phyloP scores from a whole-genome alignment of 2,329 filamentous ascomycete genomes.

The Cryphonectria carpinicola region DNA sequence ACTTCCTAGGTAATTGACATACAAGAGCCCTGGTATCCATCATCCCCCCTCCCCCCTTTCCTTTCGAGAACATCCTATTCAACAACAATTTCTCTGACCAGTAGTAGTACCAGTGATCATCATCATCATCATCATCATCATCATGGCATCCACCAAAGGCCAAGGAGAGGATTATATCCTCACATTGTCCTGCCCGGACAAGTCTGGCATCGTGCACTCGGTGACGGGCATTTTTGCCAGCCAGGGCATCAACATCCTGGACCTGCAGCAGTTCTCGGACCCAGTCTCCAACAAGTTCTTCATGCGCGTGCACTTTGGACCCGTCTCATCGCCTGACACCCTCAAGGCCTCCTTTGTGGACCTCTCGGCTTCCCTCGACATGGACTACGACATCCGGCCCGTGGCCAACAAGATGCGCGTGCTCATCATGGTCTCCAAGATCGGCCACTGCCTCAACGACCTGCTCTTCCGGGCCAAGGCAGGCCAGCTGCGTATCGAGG shows the following conservation, averaged over 20 bases:
- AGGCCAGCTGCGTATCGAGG: constrained; percentile 73
- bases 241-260: constrained; percentile 78
- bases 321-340: constrained; percentile 56
- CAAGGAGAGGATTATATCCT: constrained; percentile 65
- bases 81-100: neutral
- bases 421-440: constrained; percentile 89
- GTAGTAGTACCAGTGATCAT: neutral
- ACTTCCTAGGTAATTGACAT: neutral
- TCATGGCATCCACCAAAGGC: constrained; percentile 40
- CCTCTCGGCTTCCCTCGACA: constrained; percentile 66
- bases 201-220: constrained; percentile 82
- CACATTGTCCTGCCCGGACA: constrained; percentile 82
- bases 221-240: constrained; percentile 78
- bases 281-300: constrained; percentile 77
- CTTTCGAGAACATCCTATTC: neutral
- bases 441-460: constrained; percentile 84
- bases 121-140: constrained; percentile 12
- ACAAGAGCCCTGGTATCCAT: neutral
- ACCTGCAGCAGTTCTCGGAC: constrained; percentile 85
- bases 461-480: constrained; percentile 78
- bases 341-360: constrained; percentile 60
- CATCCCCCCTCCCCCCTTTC: no score
- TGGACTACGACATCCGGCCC: constrained; percentile 73
- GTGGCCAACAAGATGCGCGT: constrained; percentile 72
- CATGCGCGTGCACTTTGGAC: constrained; percentile 84